These are phyloP conservation scores for Lithocarpus polystachyus DNA, from an alignment of 306 rosid species.

Conservation along the genomic window DNA sequence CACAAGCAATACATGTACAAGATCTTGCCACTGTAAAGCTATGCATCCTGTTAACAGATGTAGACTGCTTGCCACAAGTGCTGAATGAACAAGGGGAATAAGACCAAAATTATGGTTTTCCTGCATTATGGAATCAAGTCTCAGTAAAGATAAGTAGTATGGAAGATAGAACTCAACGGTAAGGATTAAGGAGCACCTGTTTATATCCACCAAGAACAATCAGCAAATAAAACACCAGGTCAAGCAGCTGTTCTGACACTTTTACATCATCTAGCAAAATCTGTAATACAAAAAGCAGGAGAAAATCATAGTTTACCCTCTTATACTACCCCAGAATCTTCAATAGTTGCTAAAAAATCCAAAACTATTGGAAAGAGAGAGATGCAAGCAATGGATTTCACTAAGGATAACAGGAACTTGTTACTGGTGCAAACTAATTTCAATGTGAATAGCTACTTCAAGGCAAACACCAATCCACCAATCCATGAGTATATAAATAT, in stretches of 20 bases:
- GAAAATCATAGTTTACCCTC: not conserved
- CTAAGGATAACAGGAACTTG: not conserved
- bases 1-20: constrained; percentile 75
- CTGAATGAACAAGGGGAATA: constrained; percentile 59
- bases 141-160: constrained; percentile 22
- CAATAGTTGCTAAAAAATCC: constrained; percentile 11
- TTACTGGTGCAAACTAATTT: too few relatives aligned
- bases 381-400: not conserved
- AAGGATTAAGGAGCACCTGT: constrained; percentile 56
- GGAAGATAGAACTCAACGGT: constrained; percentile 26
- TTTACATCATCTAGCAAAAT: constrained; percentile 82
- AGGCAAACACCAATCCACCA: too few relatives aligned
- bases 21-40: constrained; percentile 83
- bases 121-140: constrained; percentile 54
- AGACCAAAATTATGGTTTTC: constrained; percentile 45
- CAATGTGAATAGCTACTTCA: too few relatives aligned
- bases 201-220: constrained; percentile 60
- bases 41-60: constrained; percentile 68
- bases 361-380: not conserved
- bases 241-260: constrained; percentile 71
- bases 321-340: constrained; percentile 17
- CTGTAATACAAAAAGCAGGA: constrained; percentile 50
- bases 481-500: too few relatives aligned
- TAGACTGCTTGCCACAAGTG: constrained; percentile 73
- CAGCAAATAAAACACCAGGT: constrained; percentile 76